Base-by-base conservation (phyloP, 2,329 filamentous ascomycete species). In the Aspergillus pseudoviridinutans region DNA sequence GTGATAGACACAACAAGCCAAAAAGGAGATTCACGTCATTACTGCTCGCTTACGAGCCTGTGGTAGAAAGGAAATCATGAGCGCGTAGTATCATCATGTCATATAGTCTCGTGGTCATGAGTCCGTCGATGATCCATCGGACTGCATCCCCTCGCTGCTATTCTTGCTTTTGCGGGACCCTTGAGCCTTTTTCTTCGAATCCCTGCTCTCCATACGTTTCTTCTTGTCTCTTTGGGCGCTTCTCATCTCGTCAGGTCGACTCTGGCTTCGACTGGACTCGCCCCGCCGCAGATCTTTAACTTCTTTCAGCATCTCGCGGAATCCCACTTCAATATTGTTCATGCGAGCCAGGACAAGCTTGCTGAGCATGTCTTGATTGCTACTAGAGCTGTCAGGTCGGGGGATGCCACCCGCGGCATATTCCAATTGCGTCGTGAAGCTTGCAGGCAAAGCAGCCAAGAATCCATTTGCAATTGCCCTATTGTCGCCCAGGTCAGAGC, bases 301-400 rank as follows among this genome's bases (percentile, higher is more conserved):
- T 72, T 94, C 91, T 61, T 85, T 86, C 56, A 92, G 84, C n/a
- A 96, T 87, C 58, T 96, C 91, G 2, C 89, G 84, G 72, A 97
- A 93, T 14, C 92, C 89, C 74, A 96, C 91, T 71, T 97, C 92
- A 2, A 97, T 81, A 7, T 89, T 93, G 72, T 94, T 94, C 91
- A 97, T 97, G 35, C 91, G 82, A 8, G 91, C 91, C 49, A 97
- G 79, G 74, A 97, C 89, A 49, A 96, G 82, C 56, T 91, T 84
- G 64, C 87, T 84, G 68, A 89, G 87, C 83, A 92, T 89, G 44
- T 89, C 84, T 68, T 90, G 88, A 72, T 84, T 80, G 79, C 79
- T 78, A 27, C 77, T 77, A 12, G 75, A 74, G 27, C 71, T 69
- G 53, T 59, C 71, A 52, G 29, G 71, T 75, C 65, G 72, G 49